Conservation (phyloP, 1,284 basidiomycete species). For the Lignosus rhinocerotis region DNA sequence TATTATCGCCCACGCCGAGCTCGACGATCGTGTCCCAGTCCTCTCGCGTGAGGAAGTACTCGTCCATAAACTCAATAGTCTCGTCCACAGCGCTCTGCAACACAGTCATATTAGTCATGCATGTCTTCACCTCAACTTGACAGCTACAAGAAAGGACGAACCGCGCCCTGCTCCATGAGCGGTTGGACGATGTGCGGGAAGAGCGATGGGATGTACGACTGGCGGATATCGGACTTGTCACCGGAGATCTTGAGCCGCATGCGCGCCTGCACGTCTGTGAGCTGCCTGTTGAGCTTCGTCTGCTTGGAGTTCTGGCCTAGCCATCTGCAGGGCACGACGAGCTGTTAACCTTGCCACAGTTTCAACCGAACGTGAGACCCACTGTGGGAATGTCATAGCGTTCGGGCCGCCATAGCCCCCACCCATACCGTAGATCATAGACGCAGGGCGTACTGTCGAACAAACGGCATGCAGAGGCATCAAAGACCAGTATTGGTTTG, state of each 20-base stretch:
- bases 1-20: conserved; percentile 83
- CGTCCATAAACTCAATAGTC: conserved; percentile 89
- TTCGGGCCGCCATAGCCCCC: conserved; percentile 69
- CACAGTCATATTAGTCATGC: not conserved
- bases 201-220: conserved; percentile 87
- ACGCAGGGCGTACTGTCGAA: conserved; percentile 87
- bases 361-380: conserved; percentile 31
- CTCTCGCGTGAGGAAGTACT: conserved; percentile 90
- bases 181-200: conserved; percentile 82
- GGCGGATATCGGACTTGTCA: conserved; percentile 85
- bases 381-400: conserved; percentile 82
- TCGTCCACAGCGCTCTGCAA: conserved; percentile 76
- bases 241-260: conserved; percentile 95
- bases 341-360: not conserved
- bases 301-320: conserved; percentile 97
- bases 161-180: conserved; percentile 68
- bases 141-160: conserved; percentile 36
- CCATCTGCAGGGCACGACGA: conserved; percentile 60
- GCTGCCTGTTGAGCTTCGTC: conserved; percentile 76
- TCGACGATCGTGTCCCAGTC: conserved; percentile 97
- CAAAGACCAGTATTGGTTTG: conserved; percentile 94
- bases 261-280: conserved; percentile 90
- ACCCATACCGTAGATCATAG: conserved; percentile 74
- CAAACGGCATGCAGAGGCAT: conserved; percentile 94
- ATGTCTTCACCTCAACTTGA: not conserved